phyloP scores from a whole-genome alignment of 2,329 filamentous ascomycete species.

The Phaeoacremonium minimum region DNA sequence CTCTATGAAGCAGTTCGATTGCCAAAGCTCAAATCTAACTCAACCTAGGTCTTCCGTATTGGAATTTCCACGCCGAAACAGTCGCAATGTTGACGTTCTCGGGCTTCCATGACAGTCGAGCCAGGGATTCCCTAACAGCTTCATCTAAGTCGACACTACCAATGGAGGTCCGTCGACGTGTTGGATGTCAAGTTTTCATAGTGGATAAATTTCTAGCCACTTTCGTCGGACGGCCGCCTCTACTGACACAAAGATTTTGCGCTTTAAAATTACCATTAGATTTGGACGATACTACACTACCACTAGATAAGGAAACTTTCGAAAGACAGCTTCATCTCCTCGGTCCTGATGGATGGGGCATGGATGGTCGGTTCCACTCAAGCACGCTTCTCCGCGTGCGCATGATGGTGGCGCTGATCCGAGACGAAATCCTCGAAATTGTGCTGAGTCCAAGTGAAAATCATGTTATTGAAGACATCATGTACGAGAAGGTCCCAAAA shows the following conservation, averaged over 20 bases:
- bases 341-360: conserved; percentile 49
- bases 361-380: conserved; percentile 32
- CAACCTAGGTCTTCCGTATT: not conserved
- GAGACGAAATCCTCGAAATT: conserved; percentile 56
- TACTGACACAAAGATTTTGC: conserved; percentile 47
- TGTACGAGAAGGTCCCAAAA: no score
- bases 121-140: no score
- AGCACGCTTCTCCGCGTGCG: conserved; percentile 41
- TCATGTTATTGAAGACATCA: conserved; percentile 28
- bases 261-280: conserved; percentile 50
- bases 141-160: conserved; percentile 25
- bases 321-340: conserved; percentile 30
- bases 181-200: conserved; percentile 31
- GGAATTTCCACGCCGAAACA: conserved; percentile 28
- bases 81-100: conserved; percentile 28
- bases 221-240: conserved; percentile 51
- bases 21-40: not conserved
- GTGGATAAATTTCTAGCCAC: conserved; percentile 46
- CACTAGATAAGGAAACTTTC: conserved; percentile 36
- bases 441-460: conserved; percentile 37
- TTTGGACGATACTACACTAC: conserved; percentile 41
- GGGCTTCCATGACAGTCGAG: conserved; percentile 24
- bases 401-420: conserved; percentile 40
- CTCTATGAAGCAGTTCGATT: no score
- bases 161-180: conserved; percentile 26